Base-by-base conservation (phyloP, 1,284 basidiomycete genomes). In the Naganishia sp. region DNA sequence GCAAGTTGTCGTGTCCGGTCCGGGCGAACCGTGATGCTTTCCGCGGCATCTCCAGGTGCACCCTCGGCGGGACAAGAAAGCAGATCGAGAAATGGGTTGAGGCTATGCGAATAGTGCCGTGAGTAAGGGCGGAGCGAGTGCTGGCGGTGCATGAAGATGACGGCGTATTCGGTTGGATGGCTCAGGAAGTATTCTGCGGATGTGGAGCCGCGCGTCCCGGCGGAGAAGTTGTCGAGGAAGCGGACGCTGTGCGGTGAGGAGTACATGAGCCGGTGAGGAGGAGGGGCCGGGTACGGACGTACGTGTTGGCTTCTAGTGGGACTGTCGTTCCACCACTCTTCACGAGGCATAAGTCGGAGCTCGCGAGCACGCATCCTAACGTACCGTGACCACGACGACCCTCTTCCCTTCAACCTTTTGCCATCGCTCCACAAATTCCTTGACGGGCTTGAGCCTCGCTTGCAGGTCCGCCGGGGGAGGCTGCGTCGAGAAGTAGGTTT, bases 181-280 rank as follows among this genome's bases (percentile, higher is more conserved):
- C 78, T 86, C 65, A 99, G 85, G 78, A 99, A 97, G 82, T 99
- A 97, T 80, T 99, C 95, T 1, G 95, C 95, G 4, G 94, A 98
- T 0, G 95, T 94, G 36, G 96, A 92, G 44, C 96, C 95, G 76
- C 95, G 86, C 16, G 96, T 99, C 59, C 95, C 94, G 63, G 96
- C 96, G 77, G 93, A 96, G 80, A 98, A 99, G 82, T 99, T 99
- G 79, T 99, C 95, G 36, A 99, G 84, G 80, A 97, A 99, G 59
- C 96, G 92, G 53, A 99, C 95, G 70, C 94, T 97, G 78, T 36
- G 33, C 42, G 42, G 43, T 65, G n/a, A 46, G 50, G 42, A 46
- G 44, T 39, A 36, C 18, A 6, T 31, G 52, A 21, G 18, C 64
- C 59, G 49, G 46, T 36, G 55, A 33, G 18, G 10, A 53, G 33